Base-by-base conservation (phyloP, 768 basidiomycete genomes). In the Xerocomus potaroensis region DNA sequence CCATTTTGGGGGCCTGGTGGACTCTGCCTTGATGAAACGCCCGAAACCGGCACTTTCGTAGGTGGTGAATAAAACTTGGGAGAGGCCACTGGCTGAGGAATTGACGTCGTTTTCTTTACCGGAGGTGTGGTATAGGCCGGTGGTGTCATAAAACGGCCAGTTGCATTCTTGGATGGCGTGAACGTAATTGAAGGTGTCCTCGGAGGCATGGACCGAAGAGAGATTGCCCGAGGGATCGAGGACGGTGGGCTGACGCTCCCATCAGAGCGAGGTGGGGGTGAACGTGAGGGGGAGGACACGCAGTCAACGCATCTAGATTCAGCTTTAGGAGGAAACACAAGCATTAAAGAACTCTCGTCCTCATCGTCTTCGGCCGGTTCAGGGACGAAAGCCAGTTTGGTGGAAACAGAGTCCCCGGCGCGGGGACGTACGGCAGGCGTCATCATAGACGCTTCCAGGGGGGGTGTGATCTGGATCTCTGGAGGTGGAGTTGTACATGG, bases 51-150 rank as follows among this genome's bases (percentile, higher is more conserved):
- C 48, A 57, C 59, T 67, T 74, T 57, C 57, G 58, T 53, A 53
- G 60, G 49, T 45, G 56, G 29, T 53, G 53, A 32, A 16, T 30
- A 42, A 12, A 32, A 23, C 29, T 65, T 60, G 16, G 77, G 74
- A 1, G 77, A 72, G 16, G 71, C 62, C 32, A 74, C 65, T 8
- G 76, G 72, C 48, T 84, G 84, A 35, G 83, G 82, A 39, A 85
- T 83, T 56, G 80, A 80, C 5, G 84, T 79, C 7, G 77, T 72
- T 46, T 78, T 79, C 63, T 78, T 82, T 19, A 66, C 68, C 4
- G 80, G 77, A 34, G 80, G 77, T 1, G 79, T 56, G 50, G 70
- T 54, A 37, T 57, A 54, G 37, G 29, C 45, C 26, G 35, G 26
- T 14, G 57, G 58, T 19, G 60, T 52, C 18, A 63, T 54, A 34